These are phyloP conservation scores for Lycium ferocissimum DNA, from an alignment of 257 asterid species.

Conservation along the genomic window DNA sequence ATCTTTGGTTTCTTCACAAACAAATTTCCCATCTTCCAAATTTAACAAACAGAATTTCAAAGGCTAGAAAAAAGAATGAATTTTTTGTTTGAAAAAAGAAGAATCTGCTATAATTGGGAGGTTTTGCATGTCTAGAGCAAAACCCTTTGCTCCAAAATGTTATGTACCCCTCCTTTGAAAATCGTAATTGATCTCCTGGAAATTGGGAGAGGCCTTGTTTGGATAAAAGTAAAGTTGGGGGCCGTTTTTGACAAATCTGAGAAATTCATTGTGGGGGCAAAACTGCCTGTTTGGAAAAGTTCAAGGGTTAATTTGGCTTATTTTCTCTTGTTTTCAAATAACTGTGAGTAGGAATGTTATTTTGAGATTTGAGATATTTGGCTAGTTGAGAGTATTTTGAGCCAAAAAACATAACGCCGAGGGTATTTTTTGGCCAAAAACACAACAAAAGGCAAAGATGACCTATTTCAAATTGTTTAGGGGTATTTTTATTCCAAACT, in stretches of 20 bases:
- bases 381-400: too few relatives aligned
- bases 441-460: too few relatives aligned
- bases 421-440: too few relatives aligned
- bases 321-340: too few relatives aligned
- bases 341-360: too few relatives aligned
- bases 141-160: not conserved
- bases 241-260: not conserved
- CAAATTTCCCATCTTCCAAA: slow-evolving; percentile 68
- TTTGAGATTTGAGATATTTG: too few relatives aligned
- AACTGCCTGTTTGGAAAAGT: too few relatives aligned
- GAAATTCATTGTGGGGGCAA: too few relatives aligned
- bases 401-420: too few relatives aligned
- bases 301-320: too few relatives aligned
- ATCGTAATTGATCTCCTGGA: not conserved
- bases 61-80: not conserved
- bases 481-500: too few relatives aligned
- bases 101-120: not conserved
- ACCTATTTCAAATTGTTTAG: too few relatives aligned
- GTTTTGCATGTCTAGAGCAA: not conserved
- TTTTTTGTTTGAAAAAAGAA: not conserved
- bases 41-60: not conserved
- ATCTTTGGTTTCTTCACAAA: slow-evolving; percentile 91
- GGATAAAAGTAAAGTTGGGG: not conserved
- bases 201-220: not conserved
- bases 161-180: not conserved